phyloP scores from a whole-genome alignment of 371 early-diverging fungal species.

The Actinomucor elegans region DNA sequence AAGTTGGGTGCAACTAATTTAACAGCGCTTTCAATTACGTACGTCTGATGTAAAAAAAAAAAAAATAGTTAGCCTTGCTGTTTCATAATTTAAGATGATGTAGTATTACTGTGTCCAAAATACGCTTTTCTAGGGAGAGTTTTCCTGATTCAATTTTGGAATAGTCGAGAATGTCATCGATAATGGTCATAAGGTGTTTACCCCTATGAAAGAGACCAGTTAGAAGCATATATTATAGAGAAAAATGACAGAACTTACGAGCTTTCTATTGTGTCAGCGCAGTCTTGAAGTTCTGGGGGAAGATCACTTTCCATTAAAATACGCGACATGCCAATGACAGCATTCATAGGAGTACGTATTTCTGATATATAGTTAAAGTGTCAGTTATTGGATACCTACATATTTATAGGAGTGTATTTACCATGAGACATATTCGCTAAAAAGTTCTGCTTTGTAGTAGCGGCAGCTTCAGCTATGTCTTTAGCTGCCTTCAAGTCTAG shows the following conservation, averaged over 20 bases:
- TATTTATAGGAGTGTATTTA: no score
- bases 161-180: slow-evolving; percentile 50
- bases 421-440: slow-evolving; percentile 64
- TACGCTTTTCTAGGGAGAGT: slow-evolving; percentile 29
- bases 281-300: slow-evolving; percentile 52
- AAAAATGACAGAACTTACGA: slow-evolving; percentile 28
- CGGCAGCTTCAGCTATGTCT: slow-evolving; percentile 55
- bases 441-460: slow-evolving; percentile 53
- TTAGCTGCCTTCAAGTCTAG: slow-evolving; percentile 50
- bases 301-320: slow-evolving; percentile 51
- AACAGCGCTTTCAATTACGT: slow-evolving; percentile 21
- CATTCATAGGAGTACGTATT: slow-evolving; percentile 54
- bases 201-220: neutral
- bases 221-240: slow-evolving; percentile 37
- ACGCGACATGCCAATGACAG: slow-evolving; percentile 61
- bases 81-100: no score
- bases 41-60: slow-evolving; percentile 1
- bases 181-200: slow-evolving; percentile 10
- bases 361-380: no score
- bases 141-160: slow-evolving; percentile 52
- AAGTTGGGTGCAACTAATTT: slow-evolving; percentile 13
- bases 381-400: no score
- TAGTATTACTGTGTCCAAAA: slow-evolving; percentile 13
- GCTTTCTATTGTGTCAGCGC: slow-evolving; percentile 44
- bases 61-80: no score